Base-by-base conservation (phyloP, 2,329 filamentous ascomycete species). In the Colletotrichum filicis region DNA sequence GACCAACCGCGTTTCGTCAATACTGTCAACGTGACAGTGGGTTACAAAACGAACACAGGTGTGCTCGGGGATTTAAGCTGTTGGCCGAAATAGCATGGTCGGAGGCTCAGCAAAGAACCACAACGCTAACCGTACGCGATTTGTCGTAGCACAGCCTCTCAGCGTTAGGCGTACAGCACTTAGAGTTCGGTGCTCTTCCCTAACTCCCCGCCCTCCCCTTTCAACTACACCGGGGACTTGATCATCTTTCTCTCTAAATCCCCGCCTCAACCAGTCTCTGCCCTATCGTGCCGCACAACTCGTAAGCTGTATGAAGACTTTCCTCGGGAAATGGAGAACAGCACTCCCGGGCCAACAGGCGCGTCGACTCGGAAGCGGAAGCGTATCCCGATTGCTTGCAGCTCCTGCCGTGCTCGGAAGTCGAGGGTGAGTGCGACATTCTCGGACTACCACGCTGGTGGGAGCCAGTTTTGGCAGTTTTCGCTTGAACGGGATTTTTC, bases 381-480 rank as follows among this genome's bases (percentile, higher is more conserved):
- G 69, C 66, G 76, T 4, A 77, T 76, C 42, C 70, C 76, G 24
- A 70, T 78, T 28, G 76, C 76, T n/a, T 78, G 76, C 70, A 75
- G 66, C 53, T 63, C 70, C 11, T 78, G 77, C 62, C 75, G 77
- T 8, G 61, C 69, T 12, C 76, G 77, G 49, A 78, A 78, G 60
- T 78, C 77, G 22, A 74, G 75, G 66, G 77, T 74, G 22, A 68
- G 73, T 68, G 12, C 14, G 9, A 65, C 19, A 16, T 30, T 11
- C 12, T 6, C 30, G 5, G 26, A 32, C 19, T 5, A 37, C 8
- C 28, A 26, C 12, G 7, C 22, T 42, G n/a, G 24, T 19, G 22
- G 16, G n/a, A 22, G 6, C 14, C 14, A 30, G 6, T 49, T 28
- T 37, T 26, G 55, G 32, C 11, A 28, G 55, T 42, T 52, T 24